Percentiles rank a stretch among this genome's conserved stretches.
Evolutionary conservation across 75 land plant species (phyloP).

Genomic region (Pseudotsuga menziesii): DNA sequence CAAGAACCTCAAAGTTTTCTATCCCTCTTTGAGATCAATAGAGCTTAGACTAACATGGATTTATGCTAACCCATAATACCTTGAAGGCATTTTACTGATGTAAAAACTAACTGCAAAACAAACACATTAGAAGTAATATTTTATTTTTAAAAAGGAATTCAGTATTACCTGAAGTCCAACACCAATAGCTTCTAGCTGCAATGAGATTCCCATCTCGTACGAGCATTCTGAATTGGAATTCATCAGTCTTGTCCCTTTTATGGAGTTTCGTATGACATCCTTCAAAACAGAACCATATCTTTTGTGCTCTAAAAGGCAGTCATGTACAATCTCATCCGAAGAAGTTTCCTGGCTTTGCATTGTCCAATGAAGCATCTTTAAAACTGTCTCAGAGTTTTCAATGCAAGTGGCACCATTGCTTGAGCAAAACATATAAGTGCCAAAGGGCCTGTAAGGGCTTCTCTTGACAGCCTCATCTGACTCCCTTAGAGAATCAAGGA

Average conservation of each 20-base stretch:
- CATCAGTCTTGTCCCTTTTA: too few relatives aligned
- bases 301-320: neutral
- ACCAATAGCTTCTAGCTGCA: conserved; percentile 2
- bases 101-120: too few relatives aligned
- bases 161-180: conserved; percentile 4
- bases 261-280: neutral
- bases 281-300: neutral
- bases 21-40: too few relatives aligned
- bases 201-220: neutral
- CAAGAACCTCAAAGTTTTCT: too few relatives aligned
- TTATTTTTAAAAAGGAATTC: too few relatives aligned
- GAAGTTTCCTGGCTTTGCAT: neutral
- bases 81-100: too few relatives aligned
- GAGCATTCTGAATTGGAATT: neutral
- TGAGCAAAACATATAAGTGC: conserved; percentile 38
- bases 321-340: neutral
- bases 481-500: neutral
- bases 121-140: too few relatives aligned
- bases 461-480: neutral
- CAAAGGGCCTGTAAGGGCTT: conserved; percentile 63
- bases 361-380: conserved; percentile 29
- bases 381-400: conserved; percentile 45
- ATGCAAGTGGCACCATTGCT: conserved; percentile 21
- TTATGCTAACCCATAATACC: too few relatives aligned
- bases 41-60: too few relatives aligned